Percentiles rank a stretch among this genome's conserved stretches.
These are phyloP conservation scores for Auriscalpium vulgare DNA, from an alignment of 768 basidiomycete genomes.

Conservation along the genomic window DNA sequence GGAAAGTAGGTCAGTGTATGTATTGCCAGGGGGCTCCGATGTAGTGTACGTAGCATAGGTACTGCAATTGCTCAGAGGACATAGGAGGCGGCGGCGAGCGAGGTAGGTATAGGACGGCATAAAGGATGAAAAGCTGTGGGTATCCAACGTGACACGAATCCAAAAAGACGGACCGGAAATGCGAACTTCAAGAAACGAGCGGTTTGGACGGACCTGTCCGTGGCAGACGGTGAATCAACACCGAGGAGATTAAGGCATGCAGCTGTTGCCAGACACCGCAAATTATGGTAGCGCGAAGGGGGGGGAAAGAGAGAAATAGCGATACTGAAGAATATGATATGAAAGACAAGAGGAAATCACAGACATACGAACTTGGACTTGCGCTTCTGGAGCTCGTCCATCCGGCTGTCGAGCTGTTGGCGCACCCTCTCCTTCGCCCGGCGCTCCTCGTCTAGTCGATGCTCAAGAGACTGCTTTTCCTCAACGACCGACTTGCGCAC, in stretches of 20 bases:
- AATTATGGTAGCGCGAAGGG: not conserved
- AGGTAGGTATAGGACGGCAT: not conserved
- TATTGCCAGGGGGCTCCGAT: not conserved
- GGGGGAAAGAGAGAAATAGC: slow-evolving; percentile 10
- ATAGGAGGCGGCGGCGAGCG: not conserved
- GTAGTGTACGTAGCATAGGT: slow-evolving; percentile 4
- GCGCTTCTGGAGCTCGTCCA: slow-evolving; percentile 76
- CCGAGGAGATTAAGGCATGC: not conserved
- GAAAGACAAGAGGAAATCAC: slow-evolving; percentile 27
- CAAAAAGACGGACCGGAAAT: not conserved
- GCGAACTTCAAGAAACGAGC: not conserved
- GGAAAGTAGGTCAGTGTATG: not conserved
- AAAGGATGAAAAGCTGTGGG: not conserved
- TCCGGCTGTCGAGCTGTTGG: slow-evolving; percentile 78
- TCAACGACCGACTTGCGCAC: slow-evolving; percentile 77
- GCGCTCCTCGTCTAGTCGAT: slow-evolving; percentile 78
- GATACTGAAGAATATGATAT: not conserved
- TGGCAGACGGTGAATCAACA: not conserved
- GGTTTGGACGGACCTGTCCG: not conserved
- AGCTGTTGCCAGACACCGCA: not conserved
- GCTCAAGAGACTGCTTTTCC: slow-evolving; percentile 83
- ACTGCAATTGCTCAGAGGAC: not conserved
- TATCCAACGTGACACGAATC: not conserved
- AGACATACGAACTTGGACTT: slow-evolving; percentile 92
- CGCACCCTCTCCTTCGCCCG: slow-evolving; percentile 83